Evolutionary conservation across 2,329 filamentous ascomycete genomes (phyloP).

Genomic region (Sclerotinia minor): DNA sequence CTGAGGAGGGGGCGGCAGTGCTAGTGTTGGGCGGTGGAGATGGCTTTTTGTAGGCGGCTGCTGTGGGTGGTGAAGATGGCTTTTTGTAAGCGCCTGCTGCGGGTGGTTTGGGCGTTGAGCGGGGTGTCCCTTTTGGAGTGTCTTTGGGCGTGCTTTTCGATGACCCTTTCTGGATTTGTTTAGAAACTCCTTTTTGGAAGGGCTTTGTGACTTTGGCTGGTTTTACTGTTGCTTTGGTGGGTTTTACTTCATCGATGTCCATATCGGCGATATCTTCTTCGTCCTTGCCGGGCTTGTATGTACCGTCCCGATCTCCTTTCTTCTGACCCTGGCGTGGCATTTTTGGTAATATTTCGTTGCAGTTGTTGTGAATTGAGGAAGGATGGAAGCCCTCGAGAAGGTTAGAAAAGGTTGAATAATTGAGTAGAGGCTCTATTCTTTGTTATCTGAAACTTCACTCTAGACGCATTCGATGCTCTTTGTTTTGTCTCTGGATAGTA

Average conservation of each 20-base stretch:
- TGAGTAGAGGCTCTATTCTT: neutral
- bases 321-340: slow-evolving; percentile 18
- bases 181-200: neutral
- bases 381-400: neutral
- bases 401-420: neutral
- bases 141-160: neutral
- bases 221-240: neutral
- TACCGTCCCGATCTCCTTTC: slow-evolving; percentile 1
- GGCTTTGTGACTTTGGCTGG: neutral
- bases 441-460: neutral
- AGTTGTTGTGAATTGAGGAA: neutral
- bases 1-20: neutral
- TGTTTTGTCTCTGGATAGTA: neutral
- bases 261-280: slow-evolving; percentile 4
- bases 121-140: slow-evolving; percentile 1
- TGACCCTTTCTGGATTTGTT: neutral
- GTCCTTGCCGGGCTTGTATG: slow-evolving; percentile 2
- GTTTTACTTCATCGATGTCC: neutral
- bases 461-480: slow-evolving; percentile 17
- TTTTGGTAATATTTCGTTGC: neutral
- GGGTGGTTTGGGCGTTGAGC: neutral
- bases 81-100: slow-evolving; percentile 12
- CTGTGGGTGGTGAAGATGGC: neutral
- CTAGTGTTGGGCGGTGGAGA: slow-evolving; percentile 9
- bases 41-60: neutral